Base-by-base conservation (phyloP, 2,329 filamentous ascomycete species). In the Talaromyces sp. region DNA sequence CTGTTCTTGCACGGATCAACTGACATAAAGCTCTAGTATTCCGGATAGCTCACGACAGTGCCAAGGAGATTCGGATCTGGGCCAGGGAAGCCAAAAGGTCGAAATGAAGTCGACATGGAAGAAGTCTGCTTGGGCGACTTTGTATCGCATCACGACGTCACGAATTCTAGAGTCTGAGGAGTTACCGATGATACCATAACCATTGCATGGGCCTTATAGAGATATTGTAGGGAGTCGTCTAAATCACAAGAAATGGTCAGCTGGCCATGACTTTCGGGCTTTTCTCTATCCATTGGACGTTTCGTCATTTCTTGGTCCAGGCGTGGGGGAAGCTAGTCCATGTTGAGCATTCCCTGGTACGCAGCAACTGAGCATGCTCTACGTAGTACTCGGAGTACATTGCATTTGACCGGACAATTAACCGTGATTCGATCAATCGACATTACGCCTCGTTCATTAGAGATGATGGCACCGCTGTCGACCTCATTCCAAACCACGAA, bases 21-120 rank as follows among this genome's bases (percentile, higher is more conserved):
- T 14, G 18, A 54, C 55, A 35, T 39, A 54, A n/a, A 23, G 7
- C 62, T 31, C 39, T 69, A 82, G 80, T 93, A 66, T 93, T 93
- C 72, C 83, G 88, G 52, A 85, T 85, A 64, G 87, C 88, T 0
- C 90, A 93, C 72, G 89, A 92, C 66, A 88, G 89, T 16, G 83
- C 87, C 1, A 92, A 89, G 75, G 81, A 84, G 7, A 83, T 85
- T 35, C 88, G 87, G 67, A 83, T 86, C 66, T 93, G 89, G 88
- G 84, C 88, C 69, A 87, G 88, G 35, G 84, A 83, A 67, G 82
- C 82, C 14, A 85, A 84, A 71, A 83, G 77, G 67, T 72, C 73
- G 68, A 74, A 65, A 71, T 64, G 35, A 62, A 16, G 28, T 4
- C 11, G n/a, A 3, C 5, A 9, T 9, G 5, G 25, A 2, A 12